A percentile compares a stretch with the other conserved stretches of the same genome.
phyloP scores from a whole-genome alignment of 208 protist genomes.

The Trypanosoma vivax region DNA sequence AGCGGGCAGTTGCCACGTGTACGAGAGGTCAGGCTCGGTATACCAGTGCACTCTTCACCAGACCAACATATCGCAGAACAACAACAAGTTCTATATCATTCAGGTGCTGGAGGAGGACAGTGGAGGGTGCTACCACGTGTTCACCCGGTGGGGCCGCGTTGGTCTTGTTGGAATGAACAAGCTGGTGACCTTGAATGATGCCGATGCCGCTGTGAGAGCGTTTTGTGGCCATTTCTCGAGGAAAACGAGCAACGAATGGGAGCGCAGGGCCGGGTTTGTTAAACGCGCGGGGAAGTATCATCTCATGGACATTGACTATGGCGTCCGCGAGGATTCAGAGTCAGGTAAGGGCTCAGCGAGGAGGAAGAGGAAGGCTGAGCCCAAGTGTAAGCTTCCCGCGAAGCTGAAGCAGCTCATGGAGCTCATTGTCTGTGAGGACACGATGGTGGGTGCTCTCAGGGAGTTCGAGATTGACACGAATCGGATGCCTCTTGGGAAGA shows the following conservation, averaged over 20 bases:
- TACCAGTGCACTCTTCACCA: slow-evolving; percentile 83
- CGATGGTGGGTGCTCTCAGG: slow-evolving; percentile 60
- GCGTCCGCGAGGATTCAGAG: slow-evolving; percentile 15
- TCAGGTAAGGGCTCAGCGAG: slow-evolving; percentile 17
- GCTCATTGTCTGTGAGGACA: slow-evolving; percentile 51
- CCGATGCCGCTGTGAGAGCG: slow-evolving; percentile 17
- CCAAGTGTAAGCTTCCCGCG: slow-evolving; percentile 32
- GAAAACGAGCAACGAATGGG: slow-evolving; percentile 66
- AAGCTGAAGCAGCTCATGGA: slow-evolving; percentile 50
- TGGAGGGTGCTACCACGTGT: slow-evolving; percentile 35
- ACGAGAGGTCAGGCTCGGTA: slow-evolving; percentile 38
- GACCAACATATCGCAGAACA: slow-evolving; percentile 68
- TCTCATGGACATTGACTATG: slow-evolving; percentile 81
- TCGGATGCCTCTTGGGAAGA: slow-evolving; percentile 79
- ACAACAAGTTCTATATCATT: slow-evolving; percentile 87
- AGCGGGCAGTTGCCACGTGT: slow-evolving; percentile 44
- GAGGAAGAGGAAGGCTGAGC: slow-evolving; percentile 8
- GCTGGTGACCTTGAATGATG: slow-evolving; percentile 19
- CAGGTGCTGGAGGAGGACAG: slow-evolving; percentile 69
- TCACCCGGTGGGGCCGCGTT: slow-evolving; percentile 78
- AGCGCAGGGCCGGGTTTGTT: slow-evolving; percentile 26
- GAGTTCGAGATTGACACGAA: slow-evolving; percentile 72
- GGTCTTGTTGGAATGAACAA: slow-evolving; percentile 54
- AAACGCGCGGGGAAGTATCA: slow-evolving; percentile 59
- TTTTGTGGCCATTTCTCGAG: slow-evolving; percentile 49